Evolutionary conservation across 1,284 basidiomycete genomes (phyloP).

Genomic region (Leccinum pachyderme): DNA sequence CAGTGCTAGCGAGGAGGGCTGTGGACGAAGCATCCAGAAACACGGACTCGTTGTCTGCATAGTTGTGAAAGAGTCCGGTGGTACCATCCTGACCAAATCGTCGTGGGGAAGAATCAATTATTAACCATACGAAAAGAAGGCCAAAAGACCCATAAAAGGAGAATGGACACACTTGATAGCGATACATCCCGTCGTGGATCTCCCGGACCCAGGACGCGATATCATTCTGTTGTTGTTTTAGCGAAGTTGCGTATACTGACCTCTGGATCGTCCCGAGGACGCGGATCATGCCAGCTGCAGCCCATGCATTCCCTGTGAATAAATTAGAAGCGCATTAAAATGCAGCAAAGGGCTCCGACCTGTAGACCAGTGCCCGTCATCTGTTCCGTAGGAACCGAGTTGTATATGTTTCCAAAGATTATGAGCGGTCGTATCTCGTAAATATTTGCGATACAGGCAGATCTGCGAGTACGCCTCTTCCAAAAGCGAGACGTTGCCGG

Average conservation of each 20-base stretch:
- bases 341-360: conserved; percentile 39
- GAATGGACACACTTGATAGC: conserved; percentile 40
- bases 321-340: neutral
- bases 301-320: conserved; percentile 77
- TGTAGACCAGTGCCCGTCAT: conserved; percentile 73
- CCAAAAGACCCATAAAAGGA: neutral
- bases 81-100: neutral
- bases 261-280: conserved; percentile 73
- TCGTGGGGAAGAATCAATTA: neutral
- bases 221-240: conserved; percentile 57
- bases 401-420: conserved; percentile 73
- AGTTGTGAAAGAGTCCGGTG: conserved; percentile 71
- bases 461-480: conserved; percentile 77
- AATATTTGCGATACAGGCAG: conserved; percentile 67
- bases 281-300: conserved; percentile 81
- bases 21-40: conserved; percentile 79
- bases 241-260: conserved; percentile 50
- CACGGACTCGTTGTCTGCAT: conserved; percentile 56
- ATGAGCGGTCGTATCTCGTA: conserved; percentile 46
- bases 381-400: conserved; percentile 48
- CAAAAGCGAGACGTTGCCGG: conserved; percentile 66
- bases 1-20: conserved; percentile 74
- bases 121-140: neutral
- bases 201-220: conserved; percentile 68
- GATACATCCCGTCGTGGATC: conserved; percentile 72